A percentile compares a stretch with the other conserved stretches of the same genome.
phyloP scores from a whole-genome alignment of 2,329 filamentous ascomycete genomes.

The Nectriaceae sp. region DNA sequence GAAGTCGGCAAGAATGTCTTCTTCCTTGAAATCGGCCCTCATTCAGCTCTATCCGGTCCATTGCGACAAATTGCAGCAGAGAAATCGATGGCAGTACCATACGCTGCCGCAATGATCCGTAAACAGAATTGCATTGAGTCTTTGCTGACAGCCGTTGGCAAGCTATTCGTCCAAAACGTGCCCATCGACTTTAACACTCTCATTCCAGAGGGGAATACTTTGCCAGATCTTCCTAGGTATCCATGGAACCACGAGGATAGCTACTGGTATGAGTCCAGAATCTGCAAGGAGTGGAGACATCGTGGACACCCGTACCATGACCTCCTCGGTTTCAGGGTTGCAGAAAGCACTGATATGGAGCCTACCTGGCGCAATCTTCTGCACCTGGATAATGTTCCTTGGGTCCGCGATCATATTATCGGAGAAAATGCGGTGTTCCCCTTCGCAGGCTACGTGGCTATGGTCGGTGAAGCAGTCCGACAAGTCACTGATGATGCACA shows the following conservation, averaged over 20 bases:
- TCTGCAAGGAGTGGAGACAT: conserved; percentile 11
- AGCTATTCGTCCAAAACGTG: conserved; percentile 14
- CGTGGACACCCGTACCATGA: conserved; percentile 12
- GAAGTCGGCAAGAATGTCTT: conserved; percentile 4
- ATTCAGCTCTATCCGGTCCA: conserved; percentile 26
- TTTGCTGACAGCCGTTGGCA: conserved; percentile 28
- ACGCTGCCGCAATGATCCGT: conserved; percentile 16
- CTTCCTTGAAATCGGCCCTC: conserved; percentile 30
- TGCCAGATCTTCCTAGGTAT: conserved; percentile 37
- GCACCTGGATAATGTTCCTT: conserved; percentile 33
- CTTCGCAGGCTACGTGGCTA: conserved; percentile 38
- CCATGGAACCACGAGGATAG: conserved; percentile 24
- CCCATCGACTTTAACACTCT: conserved; percentile 13
- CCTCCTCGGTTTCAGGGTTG: conserved; percentile 19
- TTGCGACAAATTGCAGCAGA: conserved; percentile 24
- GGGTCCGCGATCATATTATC: conserved; percentile 47
- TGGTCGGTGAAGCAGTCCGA: conserved; percentile 29
- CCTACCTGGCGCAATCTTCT: conserved; percentile 26
- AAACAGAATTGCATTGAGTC: conserved; percentile 11
- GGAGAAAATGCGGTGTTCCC: conserved; percentile 44
- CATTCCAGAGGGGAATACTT: conserved; percentile 5
- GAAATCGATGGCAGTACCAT: conserved; percentile 5
- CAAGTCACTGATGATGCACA: conserved; percentile 14
- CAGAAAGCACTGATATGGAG: conserved; percentile 18
- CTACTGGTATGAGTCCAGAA: conserved; percentile 8